Conservation (phyloP, 768 basidiomycete genomes). For the Serendipita sp. region DNA sequence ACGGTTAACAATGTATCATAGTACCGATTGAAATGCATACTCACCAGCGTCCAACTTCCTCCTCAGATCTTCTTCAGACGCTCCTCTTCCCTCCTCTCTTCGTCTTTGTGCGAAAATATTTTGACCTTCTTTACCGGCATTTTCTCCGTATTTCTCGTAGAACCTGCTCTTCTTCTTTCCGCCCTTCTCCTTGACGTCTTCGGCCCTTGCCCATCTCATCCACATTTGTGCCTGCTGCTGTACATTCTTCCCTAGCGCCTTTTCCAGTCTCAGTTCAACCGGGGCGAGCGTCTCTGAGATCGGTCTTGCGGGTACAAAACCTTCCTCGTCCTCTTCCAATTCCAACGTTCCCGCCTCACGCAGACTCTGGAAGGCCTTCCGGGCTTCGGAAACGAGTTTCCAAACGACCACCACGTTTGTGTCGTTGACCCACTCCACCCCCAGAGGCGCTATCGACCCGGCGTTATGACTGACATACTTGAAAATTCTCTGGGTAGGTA, state of each 20-base stretch:
- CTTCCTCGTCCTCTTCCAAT: conserved; percentile 31
- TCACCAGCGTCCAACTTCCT: conserved; percentile 1
- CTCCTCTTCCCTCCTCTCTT: conserved; percentile 16
- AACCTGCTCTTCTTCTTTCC: conserved; percentile 60
- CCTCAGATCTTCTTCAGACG: conserved; percentile 18
- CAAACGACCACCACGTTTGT: conserved; percentile 69
- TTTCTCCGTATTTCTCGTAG: conserved; percentile 54
- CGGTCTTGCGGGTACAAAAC: conserved; percentile 44
- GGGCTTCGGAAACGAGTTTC: conserved; percentile 36
- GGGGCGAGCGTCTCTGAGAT: conserved; percentile 67
- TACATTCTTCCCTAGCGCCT: conserved; percentile 51
- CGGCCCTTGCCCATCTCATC: conserved; percentile 59
- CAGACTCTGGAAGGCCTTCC: conserved; percentile 20
- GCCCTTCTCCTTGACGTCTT: conserved; percentile 65
- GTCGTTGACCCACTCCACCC: conserved; percentile 74
- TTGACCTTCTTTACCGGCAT: conserved; percentile 44
- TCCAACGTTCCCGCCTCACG: conserved; percentile 27
- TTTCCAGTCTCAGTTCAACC: conserved; percentile 58
- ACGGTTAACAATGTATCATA: no score
- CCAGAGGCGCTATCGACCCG: conserved; percentile 42
- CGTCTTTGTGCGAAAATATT: conserved; percentile 19
- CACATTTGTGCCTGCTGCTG: conserved; percentile 40
- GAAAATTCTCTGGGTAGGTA: conserved; percentile 63
- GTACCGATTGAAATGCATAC: not conserved
- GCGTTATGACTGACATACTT: conserved; percentile 62